These are phyloP conservation scores for Podaxis sp. DNA, from an alignment of 768 basidiomycete genomes.

Conservation along the genomic window DNA sequence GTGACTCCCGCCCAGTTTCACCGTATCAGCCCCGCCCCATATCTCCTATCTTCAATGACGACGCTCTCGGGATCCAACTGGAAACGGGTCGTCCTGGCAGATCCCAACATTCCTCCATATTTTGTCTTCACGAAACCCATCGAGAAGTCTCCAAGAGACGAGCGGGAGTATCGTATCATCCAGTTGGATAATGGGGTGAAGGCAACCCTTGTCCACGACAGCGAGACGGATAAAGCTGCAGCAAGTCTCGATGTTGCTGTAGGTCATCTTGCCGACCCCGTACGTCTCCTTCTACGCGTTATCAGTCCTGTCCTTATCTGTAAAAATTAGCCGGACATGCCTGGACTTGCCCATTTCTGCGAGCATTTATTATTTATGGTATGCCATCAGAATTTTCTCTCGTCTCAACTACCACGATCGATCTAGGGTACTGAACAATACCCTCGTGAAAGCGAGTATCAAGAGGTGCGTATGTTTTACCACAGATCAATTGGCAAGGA, in stretches of 20 bases:
- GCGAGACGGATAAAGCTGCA: constrained; percentile 87
- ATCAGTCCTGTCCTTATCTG: constrained; percentile 20
- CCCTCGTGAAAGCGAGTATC: constrained; percentile 93
- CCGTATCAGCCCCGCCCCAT: background rate
- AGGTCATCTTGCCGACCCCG: constrained; percentile 91
- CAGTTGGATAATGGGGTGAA: constrained; percentile 87
- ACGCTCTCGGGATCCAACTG: constrained; percentile 23
- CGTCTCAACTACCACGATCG: background rate
- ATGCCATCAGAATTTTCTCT: constrained; percentile 20
- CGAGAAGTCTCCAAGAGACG: constrained; percentile 71
- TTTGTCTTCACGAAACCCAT: constrained; percentile 55
- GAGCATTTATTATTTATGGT: constrained; percentile 98
- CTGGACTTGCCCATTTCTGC: constrained; percentile 91
- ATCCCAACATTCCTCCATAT: constrained; percentile 36
- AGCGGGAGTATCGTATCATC: constrained; percentile 77
- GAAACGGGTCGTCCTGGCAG: constrained; percentile 26
- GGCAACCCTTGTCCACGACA: constrained; percentile 78
- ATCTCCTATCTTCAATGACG: background rate
- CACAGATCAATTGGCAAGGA: background rate
- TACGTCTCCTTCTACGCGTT: constrained; percentile 31
- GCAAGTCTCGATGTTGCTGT: constrained; percentile 94
- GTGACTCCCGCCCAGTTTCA: background rate
- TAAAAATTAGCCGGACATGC: constrained; percentile 59
- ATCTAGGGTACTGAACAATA: constrained; percentile 75
- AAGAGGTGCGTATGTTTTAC: constrained; percentile 48